Evolutionary conservation across 1,139 yeast species (phyloP).

Genomic region (Zygosaccharomyces sapae): DNA sequence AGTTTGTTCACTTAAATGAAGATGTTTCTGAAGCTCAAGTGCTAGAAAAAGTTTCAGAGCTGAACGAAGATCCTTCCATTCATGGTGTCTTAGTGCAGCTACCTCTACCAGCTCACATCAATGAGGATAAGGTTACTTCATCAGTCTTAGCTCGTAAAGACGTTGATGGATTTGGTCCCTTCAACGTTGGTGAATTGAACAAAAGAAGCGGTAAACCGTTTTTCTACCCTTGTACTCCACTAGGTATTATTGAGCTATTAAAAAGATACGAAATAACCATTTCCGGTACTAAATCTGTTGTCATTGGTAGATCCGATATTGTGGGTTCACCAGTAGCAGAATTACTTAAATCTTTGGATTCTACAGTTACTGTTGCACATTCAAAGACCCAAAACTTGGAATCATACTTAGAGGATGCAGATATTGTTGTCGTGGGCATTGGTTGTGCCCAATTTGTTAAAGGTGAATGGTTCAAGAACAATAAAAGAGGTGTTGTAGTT

Average conservation of each 20-base stretch:
- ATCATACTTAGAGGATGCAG: constrained; percentile 64
- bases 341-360: constrained; percentile 73
- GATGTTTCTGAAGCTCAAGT: constrained; percentile 53
- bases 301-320: constrained; percentile 91
- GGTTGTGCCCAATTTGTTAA: constrained; percentile 79
- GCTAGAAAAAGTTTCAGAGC: constrained; percentile 51
- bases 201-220: constrained; percentile 83
- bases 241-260: constrained; percentile 82
- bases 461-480: constrained; percentile 69
- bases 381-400: constrained; percentile 66
- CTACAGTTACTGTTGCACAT: constrained; percentile 70
- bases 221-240: constrained; percentile 94
- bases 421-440: constrained; percentile 86
- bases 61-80: constrained; percentile 65
- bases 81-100: constrained; percentile 91
- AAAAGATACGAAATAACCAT: constrained; percentile 57
- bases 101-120: constrained; percentile 79
- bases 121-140: constrained; percentile 73
- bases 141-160: constrained; percentile 78
- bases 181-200: constrained; percentile 86
- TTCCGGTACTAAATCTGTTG: constrained; percentile 81
- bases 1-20: constrained; percentile 59
- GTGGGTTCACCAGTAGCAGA: constrained; percentile 93
- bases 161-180: constrained; percentile 93
- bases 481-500: constrained; percentile 72